phyloP scores from a whole-genome alignment of 129 eudicot species.

The Chrysanthemum lavandulifolium region DNA sequence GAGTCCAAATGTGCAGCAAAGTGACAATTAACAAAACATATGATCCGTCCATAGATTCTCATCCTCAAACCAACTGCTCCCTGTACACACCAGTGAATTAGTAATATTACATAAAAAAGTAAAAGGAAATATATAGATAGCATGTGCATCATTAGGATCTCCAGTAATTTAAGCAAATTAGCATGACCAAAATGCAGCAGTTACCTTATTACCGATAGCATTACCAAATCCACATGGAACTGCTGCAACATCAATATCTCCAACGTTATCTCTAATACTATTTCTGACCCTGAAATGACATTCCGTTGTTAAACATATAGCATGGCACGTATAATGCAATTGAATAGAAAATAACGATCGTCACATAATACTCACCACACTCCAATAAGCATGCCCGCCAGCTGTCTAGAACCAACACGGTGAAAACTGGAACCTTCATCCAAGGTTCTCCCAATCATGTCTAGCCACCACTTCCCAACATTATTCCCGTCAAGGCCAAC shows the following conservation, averaged over 20 bases:
- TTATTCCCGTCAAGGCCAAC: slow-evolving; percentile 96
- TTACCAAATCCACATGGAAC: too few relatives aligned
- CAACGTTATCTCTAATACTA: too few relatives aligned
- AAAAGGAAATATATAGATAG: too few relatives aligned
- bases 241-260: too few relatives aligned
- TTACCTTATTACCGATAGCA: too few relatives aligned
- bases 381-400: slow-evolving; percentile 90
- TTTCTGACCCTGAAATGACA: too few relatives aligned
- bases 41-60: slow-evolving; percentile 22
- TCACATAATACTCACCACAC: slow-evolving; percentile 68
- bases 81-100: too few relatives aligned
- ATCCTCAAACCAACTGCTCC: too few relatives aligned
- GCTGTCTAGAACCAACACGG: slow-evolving; percentile 91
- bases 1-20: slow-evolving; percentile 91
- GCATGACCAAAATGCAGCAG: too few relatives aligned
- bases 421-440: slow-evolving; percentile 82
- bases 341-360: not conserved
- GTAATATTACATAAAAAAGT: too few relatives aligned
- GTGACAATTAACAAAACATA: slow-evolving; percentile 97
- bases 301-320: slow-evolving; percentile 18
- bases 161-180: too few relatives aligned
- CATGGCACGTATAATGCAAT: not conserved
- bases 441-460: slow-evolving; percentile 76
- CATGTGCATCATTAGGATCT: too few relatives aligned
- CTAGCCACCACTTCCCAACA: slow-evolving; percentile 96